Evolutionary conservation across 768 basidiomycete genomes (phyloP).

Genomic region (Boletus pseudo-olivaceus): DNA sequence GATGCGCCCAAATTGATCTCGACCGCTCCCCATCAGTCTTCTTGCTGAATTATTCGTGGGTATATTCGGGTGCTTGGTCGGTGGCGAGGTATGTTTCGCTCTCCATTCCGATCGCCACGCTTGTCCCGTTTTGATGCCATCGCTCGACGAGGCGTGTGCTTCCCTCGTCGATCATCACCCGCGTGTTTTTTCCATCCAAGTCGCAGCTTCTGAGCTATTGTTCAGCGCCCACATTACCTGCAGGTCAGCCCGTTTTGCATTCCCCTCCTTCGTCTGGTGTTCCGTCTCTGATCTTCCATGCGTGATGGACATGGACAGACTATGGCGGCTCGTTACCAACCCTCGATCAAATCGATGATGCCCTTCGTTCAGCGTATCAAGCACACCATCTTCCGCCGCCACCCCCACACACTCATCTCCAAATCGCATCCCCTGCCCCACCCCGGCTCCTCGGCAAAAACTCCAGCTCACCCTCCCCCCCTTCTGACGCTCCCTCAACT

Average conservation of each 20-base stretch:
- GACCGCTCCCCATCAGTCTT: slow-evolving; percentile 47
- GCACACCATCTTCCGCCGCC: slow-evolving; percentile 4
- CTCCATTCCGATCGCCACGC: slow-evolving; percentile 3
- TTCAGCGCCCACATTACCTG: slow-evolving; percentile 48
- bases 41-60: slow-evolving; percentile 72
- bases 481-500: neutral
- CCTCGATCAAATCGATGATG: slow-evolving; percentile 49
- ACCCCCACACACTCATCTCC: neutral
- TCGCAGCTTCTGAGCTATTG: slow-evolving; percentile 56
- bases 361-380: slow-evolving; percentile 31
- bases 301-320: slow-evolving; percentile 42
- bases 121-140: slow-evolving; percentile 3
- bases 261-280: neutral
- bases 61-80: slow-evolving; percentile 65
- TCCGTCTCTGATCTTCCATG: slow-evolving; percentile 12
- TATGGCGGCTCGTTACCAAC: slow-evolving; percentile 62
- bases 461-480: neutral
- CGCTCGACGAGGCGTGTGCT: slow-evolving; percentile 50
- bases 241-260: slow-evolving; percentile 31
- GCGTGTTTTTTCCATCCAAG: slow-evolving; percentile 63
- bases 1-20: slow-evolving; percentile 1
- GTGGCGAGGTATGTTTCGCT: slow-evolving; percentile 52
- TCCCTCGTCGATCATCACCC: slow-evolving; percentile 54
- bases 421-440: neutral
- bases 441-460: neutral